A percentile compares a stretch with the other conserved stretches of the same genome.
These are phyloP conservation scores for Penicillium sp. DNA, from an alignment of 2,329 filamentous ascomycete species.

Conservation along the genomic window DNA sequence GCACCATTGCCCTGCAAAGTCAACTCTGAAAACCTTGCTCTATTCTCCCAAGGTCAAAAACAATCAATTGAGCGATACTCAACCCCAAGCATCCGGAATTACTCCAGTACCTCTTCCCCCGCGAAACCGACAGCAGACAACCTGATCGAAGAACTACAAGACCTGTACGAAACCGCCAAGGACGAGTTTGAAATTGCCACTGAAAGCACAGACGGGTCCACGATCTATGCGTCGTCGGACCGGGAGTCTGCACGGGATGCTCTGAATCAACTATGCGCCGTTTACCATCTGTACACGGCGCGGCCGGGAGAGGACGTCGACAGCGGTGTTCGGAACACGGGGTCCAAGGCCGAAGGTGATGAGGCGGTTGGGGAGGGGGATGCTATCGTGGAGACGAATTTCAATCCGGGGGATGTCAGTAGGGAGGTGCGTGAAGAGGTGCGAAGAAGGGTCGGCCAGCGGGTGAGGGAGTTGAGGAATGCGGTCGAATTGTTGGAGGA, in stretches of 20 bases:
- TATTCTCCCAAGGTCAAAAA: too few species aligned
- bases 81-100: neutral
- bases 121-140: constrained; percentile 28
- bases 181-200: constrained; percentile 48
- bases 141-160: constrained; percentile 34
- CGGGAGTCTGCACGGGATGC: constrained; percentile 43
- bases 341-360: neutral
- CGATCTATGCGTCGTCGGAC: constrained; percentile 44
- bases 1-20: too few species aligned
- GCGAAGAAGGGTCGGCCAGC: constrained; percentile 38
- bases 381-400: constrained; percentile 26
- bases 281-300: constrained; percentile 32
- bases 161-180: constrained; percentile 38
- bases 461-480: constrained; percentile 43
- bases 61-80: neutral
- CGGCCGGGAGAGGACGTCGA: constrained; percentile 10
- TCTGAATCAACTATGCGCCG: constrained; percentile 33
- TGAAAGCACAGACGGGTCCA: constrained; percentile 41
- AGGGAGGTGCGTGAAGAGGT: constrained; percentile 37
- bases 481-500: constrained; percentile 41
- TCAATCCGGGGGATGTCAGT: constrained; percentile 26
- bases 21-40: too few species aligned
- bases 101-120: neutral
- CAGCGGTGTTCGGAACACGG: constrained; percentile 2
- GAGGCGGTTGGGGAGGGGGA: constrained; percentile 7